phyloP scores from a whole-genome alignment of 306 rosid species.

The Sicyos edulis region DNA sequence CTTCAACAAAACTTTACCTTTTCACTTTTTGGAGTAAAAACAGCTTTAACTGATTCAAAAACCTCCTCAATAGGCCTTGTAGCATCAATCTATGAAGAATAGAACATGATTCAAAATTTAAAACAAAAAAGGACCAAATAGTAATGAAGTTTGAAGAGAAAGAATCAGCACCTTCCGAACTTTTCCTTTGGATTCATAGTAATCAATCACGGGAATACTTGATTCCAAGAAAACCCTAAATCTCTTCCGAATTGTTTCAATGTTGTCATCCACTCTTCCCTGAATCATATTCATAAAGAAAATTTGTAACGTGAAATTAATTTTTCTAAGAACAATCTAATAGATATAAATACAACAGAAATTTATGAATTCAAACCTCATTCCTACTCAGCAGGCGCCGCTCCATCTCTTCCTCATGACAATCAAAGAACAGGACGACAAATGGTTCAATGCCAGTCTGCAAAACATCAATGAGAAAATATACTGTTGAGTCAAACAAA shows the following conservation, averaged over 20 bases:
- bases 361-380: slow-evolving; percentile 49
- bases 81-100: slow-evolving; percentile 63
- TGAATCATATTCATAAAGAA: slow-evolving; percentile 29
- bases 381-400: slow-evolving; percentile 76
- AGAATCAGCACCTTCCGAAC: slow-evolving; percentile 49
- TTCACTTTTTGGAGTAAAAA: slow-evolving; percentile 66
- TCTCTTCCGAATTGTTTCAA: slow-evolving; percentile 92
- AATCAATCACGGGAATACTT: slow-evolving; percentile 73
- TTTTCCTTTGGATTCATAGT: slow-evolving; percentile 69
- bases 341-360: slow-evolving; percentile 4
- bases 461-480: slow-evolving; percentile 26
- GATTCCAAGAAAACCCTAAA: slow-evolving; percentile 85
- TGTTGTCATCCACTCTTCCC: slow-evolving; percentile 96
- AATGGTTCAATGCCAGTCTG: slow-evolving; percentile 89
- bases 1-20: slow-evolving; percentile 59
- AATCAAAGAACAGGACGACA: slow-evolving; percentile 74
- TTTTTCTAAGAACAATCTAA: background rate
- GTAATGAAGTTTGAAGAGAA: background rate
- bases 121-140: background rate
- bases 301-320: background rate
- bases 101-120: background rate
- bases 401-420: slow-evolving; percentile 90
- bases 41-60: slow-evolving; percentile 66
- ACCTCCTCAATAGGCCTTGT: slow-evolving; percentile 75
- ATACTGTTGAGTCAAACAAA: background rate